Evolutionary conservation across 225 moss, liverwort and hornwort species (phyloP), one percentile per base, ranked within the genome.

Genomic region (Sphagnum tenellum): DNA sequence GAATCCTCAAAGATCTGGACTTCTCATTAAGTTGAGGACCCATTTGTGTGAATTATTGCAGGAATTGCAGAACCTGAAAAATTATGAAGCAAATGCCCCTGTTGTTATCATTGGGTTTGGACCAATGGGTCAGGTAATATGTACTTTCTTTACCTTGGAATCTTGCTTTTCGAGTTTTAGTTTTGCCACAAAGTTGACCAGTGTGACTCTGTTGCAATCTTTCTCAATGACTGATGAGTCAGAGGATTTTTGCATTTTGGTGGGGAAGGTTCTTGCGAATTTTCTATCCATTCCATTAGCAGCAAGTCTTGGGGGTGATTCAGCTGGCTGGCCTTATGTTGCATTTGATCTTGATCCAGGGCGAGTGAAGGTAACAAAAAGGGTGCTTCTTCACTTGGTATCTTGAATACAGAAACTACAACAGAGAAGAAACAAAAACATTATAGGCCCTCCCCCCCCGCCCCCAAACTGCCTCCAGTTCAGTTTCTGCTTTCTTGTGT

Each of bases 101-200:
- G 98, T 98, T 10, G 98, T 98, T 14, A 86, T 98, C 47, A 80
- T 98, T 48, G 98, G 98, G 5, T 98, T 98, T 76, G 98, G 98
- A 64, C 98, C 90, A 76, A 92, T 98, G 92, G 98, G 89, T 4
- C 98, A 98, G 93, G 98, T 98, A 69, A 9, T 68, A 73, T 60
- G 8, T 58, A 45, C 52, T 8, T 49, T 11, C 8, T 12, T 7
- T 2, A 52, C 52, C 52, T 52, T 5, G 8, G 7, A 60, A 7
- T 60, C 7, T 60, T 60, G 59, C 12, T 60, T 7, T 6, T 0
- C 29, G 1, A 29, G 29, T 29, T 29, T 29, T 29, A 29, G 29
- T 29, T 29, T 29, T 29, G 29, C 29, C 29, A 29, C 29, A 29
- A 29, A 29, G 29, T 29, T 49, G 3, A 29, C 44, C 4, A 44